These are phyloP conservation scores for Apophysomyces elegans DNA, from an alignment of 371 early-diverging fungal species.

Conservation along the genomic window DNA sequence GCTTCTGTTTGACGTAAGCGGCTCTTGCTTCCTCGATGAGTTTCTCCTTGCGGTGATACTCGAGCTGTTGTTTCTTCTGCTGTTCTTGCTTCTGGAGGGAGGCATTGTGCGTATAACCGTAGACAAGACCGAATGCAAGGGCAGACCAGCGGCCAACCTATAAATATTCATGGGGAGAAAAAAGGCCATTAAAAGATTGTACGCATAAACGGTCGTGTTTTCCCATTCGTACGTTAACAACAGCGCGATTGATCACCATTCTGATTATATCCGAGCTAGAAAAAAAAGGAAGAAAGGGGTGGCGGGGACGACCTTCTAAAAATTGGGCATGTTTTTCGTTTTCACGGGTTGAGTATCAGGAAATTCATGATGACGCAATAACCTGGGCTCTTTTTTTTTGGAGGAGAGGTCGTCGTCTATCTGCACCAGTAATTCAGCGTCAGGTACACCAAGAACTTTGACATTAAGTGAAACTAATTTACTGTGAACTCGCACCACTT, in stretches of 20 bases:
- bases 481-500: too few relatives aligned
- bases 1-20: slow-evolving; percentile 67
- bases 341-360: too few relatives aligned
- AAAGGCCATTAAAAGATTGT: neutral
- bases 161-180: neutral
- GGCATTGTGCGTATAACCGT: slow-evolving; percentile 72
- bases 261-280: slow-evolving; percentile 1
- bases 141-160: slow-evolving; percentile 84
- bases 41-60: slow-evolving; percentile 68
- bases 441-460: too few relatives aligned
- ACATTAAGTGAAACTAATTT: too few relatives aligned
- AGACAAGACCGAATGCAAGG: slow-evolving; percentile 71
- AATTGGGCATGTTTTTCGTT: neutral
- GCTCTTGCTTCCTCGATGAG: slow-evolving; percentile 75
- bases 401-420: too few relatives aligned
- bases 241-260: slow-evolving; percentile 48
- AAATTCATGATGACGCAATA: too few relatives aligned
- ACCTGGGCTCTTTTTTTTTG: too few relatives aligned
- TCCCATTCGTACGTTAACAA: slow-evolving; percentile 37
- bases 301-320: slow-evolving; percentile 6
- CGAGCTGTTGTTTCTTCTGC: slow-evolving; percentile 58
- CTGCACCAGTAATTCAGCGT: too few relatives aligned
- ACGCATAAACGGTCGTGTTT: neutral
- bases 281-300: slow-evolving; percentile 12
- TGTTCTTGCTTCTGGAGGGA: slow-evolving; percentile 66